phyloP scores from a whole-genome alignment of 139 green algal genomes.

The Picochlorum sp. region DNA sequence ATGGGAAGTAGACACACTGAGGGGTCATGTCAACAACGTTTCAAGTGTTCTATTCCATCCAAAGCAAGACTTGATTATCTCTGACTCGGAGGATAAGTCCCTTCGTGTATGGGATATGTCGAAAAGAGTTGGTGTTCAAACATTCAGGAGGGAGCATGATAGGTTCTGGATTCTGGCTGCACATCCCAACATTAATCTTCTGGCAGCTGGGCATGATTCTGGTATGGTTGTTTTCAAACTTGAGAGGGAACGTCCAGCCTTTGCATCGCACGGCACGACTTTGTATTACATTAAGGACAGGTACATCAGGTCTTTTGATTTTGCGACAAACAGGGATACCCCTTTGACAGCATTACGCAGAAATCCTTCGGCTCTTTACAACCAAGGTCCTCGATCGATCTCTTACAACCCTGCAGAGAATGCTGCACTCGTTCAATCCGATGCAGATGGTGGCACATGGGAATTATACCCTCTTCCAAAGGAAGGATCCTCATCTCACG shows the following conservation, averaged over 20 bases:
- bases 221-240: slow-evolving; percentile 99
- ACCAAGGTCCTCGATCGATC: slow-evolving; percentile 45
- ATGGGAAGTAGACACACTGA: slow-evolving; percentile 98
- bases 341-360: slow-evolving; percentile 82
- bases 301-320: slow-evolving; percentile 92
- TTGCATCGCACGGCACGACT: slow-evolving; percentile 57
- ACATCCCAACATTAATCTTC: slow-evolving; percentile 97
- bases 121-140: slow-evolving; percentile 94
- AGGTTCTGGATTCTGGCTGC: slow-evolving; percentile 94
- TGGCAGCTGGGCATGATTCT: slow-evolving; percentile 94
- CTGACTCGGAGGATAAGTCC: slow-evolving; percentile 96
- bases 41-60: slow-evolving; percentile 99
- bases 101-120: slow-evolving; percentile 99
- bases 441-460: slow-evolving; percentile 86
- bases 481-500: slow-evolving; percentile 46
- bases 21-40: slow-evolving; percentile 99
- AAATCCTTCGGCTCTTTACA: slow-evolving; percentile 20
- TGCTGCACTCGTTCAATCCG: slow-evolving; percentile 78
- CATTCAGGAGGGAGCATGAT: slow-evolving; percentile 88
- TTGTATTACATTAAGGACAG: slow-evolving; percentile 98
- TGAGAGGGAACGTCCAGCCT: slow-evolving; percentile 92
- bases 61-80: slow-evolving; percentile 95
- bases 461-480: slow-evolving; percentile 92
- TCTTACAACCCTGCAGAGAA: slow-evolving; percentile 98
- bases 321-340: slow-evolving; percentile 71